Base-by-base conservation (phyloP, 805 yeast genomes). In the Monosporozyma solicola region DNA sequence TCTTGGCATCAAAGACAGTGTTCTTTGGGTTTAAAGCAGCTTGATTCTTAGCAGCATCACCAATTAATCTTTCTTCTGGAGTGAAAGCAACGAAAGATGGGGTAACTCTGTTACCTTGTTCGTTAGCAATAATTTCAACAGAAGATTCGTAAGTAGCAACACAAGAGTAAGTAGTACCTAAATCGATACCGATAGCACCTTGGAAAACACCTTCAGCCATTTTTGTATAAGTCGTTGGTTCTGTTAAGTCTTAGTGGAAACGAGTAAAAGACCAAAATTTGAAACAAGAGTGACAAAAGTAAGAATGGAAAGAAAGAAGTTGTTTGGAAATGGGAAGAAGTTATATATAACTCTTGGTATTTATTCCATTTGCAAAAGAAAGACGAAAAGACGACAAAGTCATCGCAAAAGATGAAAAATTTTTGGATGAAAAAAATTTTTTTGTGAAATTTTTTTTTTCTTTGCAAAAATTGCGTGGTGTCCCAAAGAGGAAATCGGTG, bases 121-220 rank as follows among this genome's bases (percentile, higher is more conserved):
- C 97, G 72, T 90, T 90, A 67, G 97, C 96, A 70, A 90, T 87
- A 73, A 90, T 91, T 75, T 91, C 97, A 54, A 91, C 97, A 64
- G 91, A 94, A 69, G 87, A 86, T 66, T 89, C 79, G 79, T 89
- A 89, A 70, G 89, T 95, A 66, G 96, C 97, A 60, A 90, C 97
- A 83, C 97, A 90, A 50, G 96, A 89, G 79, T 89, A 89, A 55
- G 96, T 89, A 56, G 91, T 84, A 76, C 91, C 91, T 73, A 84
- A 82, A 82, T 91, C 98, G 84, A 92, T 92, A 85, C 99, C 99
- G 74, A 89, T 87, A 77, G 94, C 94, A 86, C 97, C 97, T 84
- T 91, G 94, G 85, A 87, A 90, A 80, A 90, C 94, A 85, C 96
- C 96, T 83, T 90, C 97, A 85, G 91, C 87, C 91, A 85, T 85